Base-by-base conservation (phyloP, 2,329 filamentous ascomycete genomes). In the Fusarium burgessii region DNA sequence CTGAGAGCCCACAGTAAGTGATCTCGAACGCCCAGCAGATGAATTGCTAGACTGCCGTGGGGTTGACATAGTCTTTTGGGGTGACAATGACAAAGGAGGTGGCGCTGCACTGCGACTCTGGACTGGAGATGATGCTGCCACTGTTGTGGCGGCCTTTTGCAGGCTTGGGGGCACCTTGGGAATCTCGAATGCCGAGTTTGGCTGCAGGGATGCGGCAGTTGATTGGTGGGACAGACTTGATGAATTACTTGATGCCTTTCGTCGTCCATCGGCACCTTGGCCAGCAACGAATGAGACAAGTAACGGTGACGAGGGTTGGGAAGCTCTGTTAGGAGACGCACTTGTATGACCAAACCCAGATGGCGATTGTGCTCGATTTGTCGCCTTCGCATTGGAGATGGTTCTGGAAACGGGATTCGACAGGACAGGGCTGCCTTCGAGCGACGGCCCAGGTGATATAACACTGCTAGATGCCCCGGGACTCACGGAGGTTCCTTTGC, bases 211-310 rank as follows among this genome's bases (percentile, higher is more conserved):
- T 29, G 84, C 67, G 5, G 76, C 54, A 2, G 69, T 65, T 35
- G 93, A 93, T 72, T 94, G 92, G 72, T 96, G 93, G 1, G 94
- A 96, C 46, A 96, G 84, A 62, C 89, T 92, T 7, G 94, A 97
- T 2, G 93, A 93, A 71, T 92, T 95, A 77, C 93, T 97, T 6
- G 96, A 98, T 8, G 93, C 94, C 83, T 99, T 99, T 50, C 96
- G 90, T 66, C 95, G 90, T 45, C 84, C 83, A 64, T 98, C 95
- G 57, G 90, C 88, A 59, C 91, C 90, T 74, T 93, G 92, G 9
- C 93, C 93, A 15, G 95, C 93, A 65, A 95, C 94, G 80, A 99
- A 99, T 9, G 96, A 97, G 12, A 98, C 93, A n/a, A 98, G 86
- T n/a, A 99, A 84, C 0, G 96, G 96, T 9, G 82, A 84, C 3